Percentiles rank a stretch among this genome's conserved stretches.
These are phyloP conservation scores for Calonectria montana DNA, from an alignment of 2,329 filamentous ascomycete species.

Conservation along the genomic window DNA sequence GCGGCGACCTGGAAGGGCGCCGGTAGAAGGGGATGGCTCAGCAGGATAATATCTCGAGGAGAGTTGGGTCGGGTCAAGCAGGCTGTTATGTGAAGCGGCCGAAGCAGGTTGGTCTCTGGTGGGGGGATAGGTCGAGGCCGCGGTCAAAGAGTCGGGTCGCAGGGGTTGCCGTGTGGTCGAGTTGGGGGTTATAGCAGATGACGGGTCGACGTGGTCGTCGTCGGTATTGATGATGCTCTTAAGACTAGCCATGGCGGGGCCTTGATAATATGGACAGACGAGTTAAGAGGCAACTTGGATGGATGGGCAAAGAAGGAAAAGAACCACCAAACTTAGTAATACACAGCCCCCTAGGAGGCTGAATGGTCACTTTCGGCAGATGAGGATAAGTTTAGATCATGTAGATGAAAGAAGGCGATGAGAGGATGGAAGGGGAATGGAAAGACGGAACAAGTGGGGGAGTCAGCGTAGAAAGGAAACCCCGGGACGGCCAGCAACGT, in stretches of 20 bases:
- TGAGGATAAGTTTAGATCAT: slow-evolving; percentile 45
- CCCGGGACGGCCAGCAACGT: slow-evolving; percentile 28
- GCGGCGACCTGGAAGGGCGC: slow-evolving; percentile 48
- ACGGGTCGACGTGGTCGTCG: slow-evolving; percentile 58
- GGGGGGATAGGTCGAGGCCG: slow-evolving; percentile 54
- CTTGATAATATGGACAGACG: slow-evolving; percentile 53
- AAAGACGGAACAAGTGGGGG: slow-evolving; percentile 35
- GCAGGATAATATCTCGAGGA: slow-evolving; percentile 41
- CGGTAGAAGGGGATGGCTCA: slow-evolving; percentile 41
- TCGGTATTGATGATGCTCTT: slow-evolving; percentile 68
- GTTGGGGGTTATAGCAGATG: slow-evolving; percentile 56
- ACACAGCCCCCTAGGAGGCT: slow-evolving; percentile 59
- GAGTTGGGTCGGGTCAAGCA: slow-evolving; percentile 48
- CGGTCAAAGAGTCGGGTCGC: slow-evolving; percentile 48
- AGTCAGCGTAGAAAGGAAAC: slow-evolving; percentile 40
- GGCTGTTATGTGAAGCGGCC: slow-evolving; percentile 48
- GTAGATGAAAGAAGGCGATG: slow-evolving; percentile 47
- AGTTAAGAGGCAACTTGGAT: slow-evolving; percentile 46
- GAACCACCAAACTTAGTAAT: slow-evolving; percentile 56
- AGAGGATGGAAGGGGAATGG: slow-evolving; percentile 40
- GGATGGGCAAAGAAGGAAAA: slow-evolving; percentile 45
- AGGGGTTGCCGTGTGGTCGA: slow-evolving; percentile 50
- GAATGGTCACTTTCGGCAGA: slow-evolving; percentile 42
- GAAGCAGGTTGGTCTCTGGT: slow-evolving; percentile 46
- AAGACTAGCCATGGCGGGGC: slow-evolving; percentile 63